phyloP scores from a whole-genome alignment of 192 early-diverging fungal genomes.

The Backusella luteola region DNA sequence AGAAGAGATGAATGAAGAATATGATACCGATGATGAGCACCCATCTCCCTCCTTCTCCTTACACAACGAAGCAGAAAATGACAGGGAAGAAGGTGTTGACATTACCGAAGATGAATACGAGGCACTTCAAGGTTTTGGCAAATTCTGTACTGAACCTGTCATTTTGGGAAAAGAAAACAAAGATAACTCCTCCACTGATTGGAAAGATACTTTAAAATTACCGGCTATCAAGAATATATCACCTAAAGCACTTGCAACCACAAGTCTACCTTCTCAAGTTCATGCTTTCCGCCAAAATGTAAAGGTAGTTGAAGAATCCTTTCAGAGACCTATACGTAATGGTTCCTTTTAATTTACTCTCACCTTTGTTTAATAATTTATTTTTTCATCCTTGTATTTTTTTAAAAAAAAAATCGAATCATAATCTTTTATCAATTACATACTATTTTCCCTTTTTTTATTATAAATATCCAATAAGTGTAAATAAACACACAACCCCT shows the following conservation, averaged over 20 bases:
- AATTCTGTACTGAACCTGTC: constrained; percentile 18
- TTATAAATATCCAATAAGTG: background rate
- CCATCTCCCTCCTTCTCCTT: background rate
- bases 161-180: background rate
- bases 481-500: background rate
- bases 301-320: background rate
- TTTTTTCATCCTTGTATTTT: background rate
- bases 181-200: background rate
- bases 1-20: background rate
- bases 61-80: background rate
- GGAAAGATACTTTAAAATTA: background rate
- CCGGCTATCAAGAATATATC: background rate
- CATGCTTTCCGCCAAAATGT: background rate
- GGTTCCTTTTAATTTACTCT: background rate
- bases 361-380: background rate
- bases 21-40: background rate
- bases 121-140: constrained; percentile 25
- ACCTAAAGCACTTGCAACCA: background rate
- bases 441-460: background rate
- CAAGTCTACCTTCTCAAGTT: background rate
- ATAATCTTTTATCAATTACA: background rate
- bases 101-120: constrained; percentile 29
- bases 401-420: background rate
- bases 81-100: background rate
- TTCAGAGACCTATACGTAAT: background rate